These are phyloP conservation scores for Picochlorum sp. DNA, from an alignment of 139 green algal species.

Conservation along the genomic window DNA sequence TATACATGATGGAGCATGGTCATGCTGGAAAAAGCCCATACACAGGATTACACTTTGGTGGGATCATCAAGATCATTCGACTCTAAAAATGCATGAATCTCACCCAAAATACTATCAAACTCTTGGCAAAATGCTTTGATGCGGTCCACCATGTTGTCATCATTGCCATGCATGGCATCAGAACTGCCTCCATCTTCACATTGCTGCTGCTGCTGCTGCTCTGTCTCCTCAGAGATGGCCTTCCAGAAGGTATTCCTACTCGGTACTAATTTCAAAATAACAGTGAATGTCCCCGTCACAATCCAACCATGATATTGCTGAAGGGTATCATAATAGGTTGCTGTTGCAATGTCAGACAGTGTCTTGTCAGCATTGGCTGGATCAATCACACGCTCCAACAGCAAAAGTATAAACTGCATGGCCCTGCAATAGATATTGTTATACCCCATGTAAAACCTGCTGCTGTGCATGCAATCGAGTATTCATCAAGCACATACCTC, in stretches of 20 bases:
- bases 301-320: constrained; percentile 68
- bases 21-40: too few relatives aligned
- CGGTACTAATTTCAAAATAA: constrained; percentile 42
- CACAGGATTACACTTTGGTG: constrained; percentile 29
- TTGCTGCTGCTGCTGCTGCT: constrained; percentile 4
- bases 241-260: constrained; percentile 23
- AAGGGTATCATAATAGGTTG: constrained; percentile 57
- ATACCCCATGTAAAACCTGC: too few relatives aligned
- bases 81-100: constrained; percentile 53
- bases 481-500: background rate
- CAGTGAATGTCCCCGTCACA: constrained; percentile 52
- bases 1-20: too few relatives aligned
- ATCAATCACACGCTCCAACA: constrained; percentile 37
- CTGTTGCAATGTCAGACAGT: constrained; percentile 33
- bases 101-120: constrained; percentile 44
- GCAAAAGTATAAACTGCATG: constrained; percentile 59
- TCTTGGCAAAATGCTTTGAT: constrained; percentile 39
- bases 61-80: constrained; percentile 38
- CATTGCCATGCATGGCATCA: too few relatives aligned
- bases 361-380: constrained; percentile 19
- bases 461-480: too few relatives aligned
- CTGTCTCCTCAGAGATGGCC: constrained; percentile 8
- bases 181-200: constrained; percentile 17
- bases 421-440: constrained; percentile 30
- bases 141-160: too few relatives aligned